Base-by-base conservation (phyloP, 129 eudicot genomes). In the Saposhnikovia divaricata region DNA sequence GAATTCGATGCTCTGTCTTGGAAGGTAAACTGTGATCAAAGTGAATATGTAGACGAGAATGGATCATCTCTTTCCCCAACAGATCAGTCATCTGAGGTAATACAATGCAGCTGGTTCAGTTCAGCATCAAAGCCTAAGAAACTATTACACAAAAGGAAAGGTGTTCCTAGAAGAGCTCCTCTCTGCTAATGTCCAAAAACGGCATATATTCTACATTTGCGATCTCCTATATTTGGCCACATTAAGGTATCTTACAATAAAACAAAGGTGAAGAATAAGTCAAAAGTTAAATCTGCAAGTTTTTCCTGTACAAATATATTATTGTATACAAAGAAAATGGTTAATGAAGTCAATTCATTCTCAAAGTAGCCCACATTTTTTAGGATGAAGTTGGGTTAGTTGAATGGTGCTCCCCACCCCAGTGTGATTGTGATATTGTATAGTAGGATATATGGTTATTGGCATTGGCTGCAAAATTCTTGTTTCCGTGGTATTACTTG, bases 81-180 rank as follows among this genome's bases (percentile, higher is more conserved):
- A 18, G 89, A 75, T 25, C 40, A 85, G n/a, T 79, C 89, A 3
- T 79, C 88, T 40, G 89, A 85, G 48, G 90, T 71, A 48, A 43
- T 65, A 73, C 88, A 82, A 80, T 68, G 72, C 68, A 31, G 69
- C 63, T 83, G 90, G 90, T 47, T 79, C 68, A 80, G 34, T 66
- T 87, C 90, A 23, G 80, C 9, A 18, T 74, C 84, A 78, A 89
- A 85, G 74, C 86, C 79, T 9, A 83, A 83, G 82, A 89, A 87
- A 76, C 77, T 76, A 11, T 51, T 53, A 57, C 89, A 87, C 78
- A 89, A 87, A 66, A 85, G 93, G 79, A 89, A 89, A 76, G 93
- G 93, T 42, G 75, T 85, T n/a, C 93, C 93, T n/a, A 80, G 75
- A 48, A 87, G 93, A 81, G 85, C 93, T 53, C 93, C 90, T 28